Conservation (phyloP, 169 alveolate genomes). For the Eimeria necatrix region DNA sequence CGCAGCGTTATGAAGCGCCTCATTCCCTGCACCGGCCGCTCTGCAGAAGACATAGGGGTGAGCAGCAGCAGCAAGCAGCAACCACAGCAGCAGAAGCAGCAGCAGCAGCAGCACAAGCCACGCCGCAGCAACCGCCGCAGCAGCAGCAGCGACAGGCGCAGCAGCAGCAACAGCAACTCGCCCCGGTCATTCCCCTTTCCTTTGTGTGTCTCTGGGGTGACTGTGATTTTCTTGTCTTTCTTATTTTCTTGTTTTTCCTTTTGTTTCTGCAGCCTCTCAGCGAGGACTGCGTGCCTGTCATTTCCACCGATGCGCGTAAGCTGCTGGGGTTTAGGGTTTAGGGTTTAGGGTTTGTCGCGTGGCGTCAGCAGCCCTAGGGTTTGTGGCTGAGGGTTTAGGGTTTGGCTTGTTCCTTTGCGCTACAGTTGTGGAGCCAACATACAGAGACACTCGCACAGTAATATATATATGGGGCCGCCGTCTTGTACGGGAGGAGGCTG, state of each 20-base stretch:
- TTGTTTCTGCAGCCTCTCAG: background rate
- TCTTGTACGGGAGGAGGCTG: background rate
- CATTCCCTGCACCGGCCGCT: background rate
- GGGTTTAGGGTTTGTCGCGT: background rate
- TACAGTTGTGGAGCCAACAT: conserved; percentile 39
- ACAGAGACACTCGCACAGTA: conserved; percentile 62
- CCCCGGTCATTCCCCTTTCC: no score
- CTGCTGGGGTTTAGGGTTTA: no score
- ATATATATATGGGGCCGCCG: conserved; percentile 63
- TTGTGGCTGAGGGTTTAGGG: background rate
- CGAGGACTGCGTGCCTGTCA: background rate
- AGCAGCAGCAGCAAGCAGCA: no score
- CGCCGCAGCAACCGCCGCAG: no score
- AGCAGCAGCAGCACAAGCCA: no score
- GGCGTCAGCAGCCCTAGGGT: background rate
- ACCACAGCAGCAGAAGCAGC: no score
- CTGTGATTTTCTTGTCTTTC: background rate
- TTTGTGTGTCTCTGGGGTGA: background rate
- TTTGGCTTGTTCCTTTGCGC: no score
- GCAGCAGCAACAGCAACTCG: no score
- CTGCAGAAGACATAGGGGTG: background rate
- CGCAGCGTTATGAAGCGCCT: background rate
- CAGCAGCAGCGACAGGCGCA: no score
- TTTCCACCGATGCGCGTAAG: background rate
- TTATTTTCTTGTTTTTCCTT: no score